Conservation (phyloP, 148 eudicot genomes). For the Camellia granthamiana region DNA sequence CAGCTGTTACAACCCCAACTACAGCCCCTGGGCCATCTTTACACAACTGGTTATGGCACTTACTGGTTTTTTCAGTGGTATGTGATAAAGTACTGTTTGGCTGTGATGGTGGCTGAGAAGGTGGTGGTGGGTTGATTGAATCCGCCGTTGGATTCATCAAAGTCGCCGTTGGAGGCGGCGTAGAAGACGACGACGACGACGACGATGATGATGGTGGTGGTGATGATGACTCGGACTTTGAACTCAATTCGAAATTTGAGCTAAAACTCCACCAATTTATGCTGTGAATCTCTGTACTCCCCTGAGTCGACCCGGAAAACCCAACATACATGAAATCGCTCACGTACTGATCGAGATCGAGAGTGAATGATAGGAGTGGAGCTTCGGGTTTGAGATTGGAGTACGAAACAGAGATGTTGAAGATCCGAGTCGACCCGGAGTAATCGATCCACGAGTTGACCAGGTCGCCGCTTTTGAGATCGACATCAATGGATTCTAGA, state of each 20-base stretch:
- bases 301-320: slow-evolving; percentile 85
- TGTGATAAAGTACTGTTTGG: slow-evolving; percentile 19
- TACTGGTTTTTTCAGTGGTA: slow-evolving; percentile 15
- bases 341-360: slow-evolving; percentile 48
- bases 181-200: slow-evolving; percentile 24
- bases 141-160: slow-evolving; percentile 34
- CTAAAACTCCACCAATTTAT: slow-evolving; percentile 89
- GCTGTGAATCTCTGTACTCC: slow-evolving; percentile 76
- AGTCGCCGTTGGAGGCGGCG: slow-evolving; percentile 37
- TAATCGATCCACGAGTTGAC: slow-evolving; percentile 82
- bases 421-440: slow-evolving; percentile 37
- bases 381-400: slow-evolving; percentile 63
- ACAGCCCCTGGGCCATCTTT: slow-evolving; percentile 57
- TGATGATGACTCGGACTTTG: slow-evolving; percentile 13
- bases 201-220: slow-evolving; percentile 21
- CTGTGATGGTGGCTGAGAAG: slow-evolving; percentile 34
- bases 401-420: slow-evolving; percentile 60
- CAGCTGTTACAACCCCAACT: slow-evolving; percentile 77
- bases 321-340: slow-evolving; percentile 74
- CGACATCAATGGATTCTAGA: slow-evolving; percentile 51
- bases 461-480: slow-evolving; percentile 70
- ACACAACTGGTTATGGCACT: slow-evolving; percentile 40
- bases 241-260: slow-evolving; percentile 40
- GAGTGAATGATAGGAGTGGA: slow-evolving; percentile 39
- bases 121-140: slow-evolving; percentile 30